Conservation (phyloP, 495 filamentous ascomycete species). For the Penicillium paxilli region DNA sequence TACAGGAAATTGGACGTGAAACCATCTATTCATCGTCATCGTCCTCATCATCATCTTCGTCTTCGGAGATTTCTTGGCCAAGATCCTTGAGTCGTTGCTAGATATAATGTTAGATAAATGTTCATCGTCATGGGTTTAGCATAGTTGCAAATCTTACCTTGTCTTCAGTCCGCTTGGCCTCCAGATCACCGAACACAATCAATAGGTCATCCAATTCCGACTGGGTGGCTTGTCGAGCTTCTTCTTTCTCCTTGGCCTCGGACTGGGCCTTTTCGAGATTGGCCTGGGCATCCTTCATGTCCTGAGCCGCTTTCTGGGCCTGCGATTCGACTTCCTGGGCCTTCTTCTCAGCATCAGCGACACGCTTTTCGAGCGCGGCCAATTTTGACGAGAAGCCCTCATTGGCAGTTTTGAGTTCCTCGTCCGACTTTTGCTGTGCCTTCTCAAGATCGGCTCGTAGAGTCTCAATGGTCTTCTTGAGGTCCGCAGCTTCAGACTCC, state of each 20-base stretch:
- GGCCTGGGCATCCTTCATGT: conserved; percentile 20
- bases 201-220: conserved; percentile 80
- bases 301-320: conserved; percentile 19
- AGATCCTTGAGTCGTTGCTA: conserved; percentile 72
- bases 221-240: conserved; percentile 63
- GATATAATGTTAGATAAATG: conserved; percentile 23
- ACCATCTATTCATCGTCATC: conserved; percentile 49
- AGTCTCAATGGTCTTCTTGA: conserved; percentile 55
- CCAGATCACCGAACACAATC: conserved; percentile 86
- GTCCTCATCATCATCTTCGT: conserved; percentile 69
- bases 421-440: conserved; percentile 44
- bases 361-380: conserved; percentile 46
- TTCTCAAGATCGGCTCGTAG: conserved; percentile 62
- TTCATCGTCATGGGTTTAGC: not conserved
- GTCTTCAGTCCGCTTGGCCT: conserved; percentile 77
- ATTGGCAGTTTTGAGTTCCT: conserved; percentile 59
- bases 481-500: conserved; percentile 59
- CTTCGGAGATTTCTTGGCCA: conserved; percentile 75
- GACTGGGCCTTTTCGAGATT: conserved; percentile 28
- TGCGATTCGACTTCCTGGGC: conserved; percentile 50
- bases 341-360: conserved; percentile 43
- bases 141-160: conserved; percentile 63
- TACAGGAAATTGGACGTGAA: conserved; percentile 14
- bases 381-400: conserved; percentile 53
- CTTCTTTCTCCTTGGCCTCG: conserved; percentile 55